Base-by-base conservation (phyloP, 352 stramenopile genomes). In the Pythium aphanidermatum region DNA sequence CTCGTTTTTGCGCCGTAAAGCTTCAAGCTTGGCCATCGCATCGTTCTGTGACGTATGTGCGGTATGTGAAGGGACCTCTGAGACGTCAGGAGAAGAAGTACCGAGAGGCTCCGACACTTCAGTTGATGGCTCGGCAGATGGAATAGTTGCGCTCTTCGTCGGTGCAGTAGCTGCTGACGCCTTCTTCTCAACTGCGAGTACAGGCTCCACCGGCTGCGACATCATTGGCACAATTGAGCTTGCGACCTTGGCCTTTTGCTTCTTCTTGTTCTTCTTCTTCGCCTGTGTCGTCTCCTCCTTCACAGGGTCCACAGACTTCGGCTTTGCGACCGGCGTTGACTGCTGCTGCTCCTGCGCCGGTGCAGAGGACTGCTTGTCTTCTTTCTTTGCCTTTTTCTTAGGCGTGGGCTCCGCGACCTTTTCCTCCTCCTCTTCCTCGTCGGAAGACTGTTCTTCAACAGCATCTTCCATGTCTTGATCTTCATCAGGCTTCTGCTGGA, bases 1-100 rank as follows among this genome's bases (percentile, higher is more conserved):
- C 50, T 88, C 75, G 57, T 93, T 93, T 43, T 93, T 91, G 38
- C 68, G 68, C 3, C 74, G 73, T n/a, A 93, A 46, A 14, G 67
- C 76, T 28, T 76, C 70, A 17, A 93, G 54, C 27, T 74, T 73
- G 5, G 59, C 60, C 74, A 92, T 86, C 11, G 77, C 74, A 10
- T 74, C 68, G 27, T 65, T 86, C 54, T 92, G 76, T 0, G 79
- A 92, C 10, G 63, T 55, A 19, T 63, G 52, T 0, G 51, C 20
- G 0, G 24, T 8, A n/a, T 39, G 13, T 5, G n/a, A 42, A 5
- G 12, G 10, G 17, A 21, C 14, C 19, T 38, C n/a, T n/a, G n/a
- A n/a, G n/a, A n/a, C n/a, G n/a, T n/a, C n/a, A n/a, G n/a, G n/a
- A n/a, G n/a, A n/a, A n/a, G n/a, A n/a, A n/a, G n/a, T n/a, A n/a